Conservation (phyloP, 768 basidiomycete species). For the Flagelloscypha sp. region DNA sequence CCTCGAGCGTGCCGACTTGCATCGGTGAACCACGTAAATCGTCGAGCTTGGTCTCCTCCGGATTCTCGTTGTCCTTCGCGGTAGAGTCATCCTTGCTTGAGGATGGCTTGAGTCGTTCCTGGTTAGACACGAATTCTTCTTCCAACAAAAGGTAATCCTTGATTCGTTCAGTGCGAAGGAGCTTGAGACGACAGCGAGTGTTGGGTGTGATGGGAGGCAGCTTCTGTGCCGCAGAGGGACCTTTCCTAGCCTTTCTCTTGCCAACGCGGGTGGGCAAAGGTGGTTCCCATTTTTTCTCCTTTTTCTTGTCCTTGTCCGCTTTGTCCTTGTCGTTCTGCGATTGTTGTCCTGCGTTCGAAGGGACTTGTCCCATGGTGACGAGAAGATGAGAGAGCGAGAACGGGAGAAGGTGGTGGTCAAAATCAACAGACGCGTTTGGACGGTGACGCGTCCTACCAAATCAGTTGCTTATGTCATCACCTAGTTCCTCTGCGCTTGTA, state of each 20-base stretch:
- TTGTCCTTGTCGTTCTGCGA: conserved; percentile 35
- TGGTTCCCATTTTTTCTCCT: conserved; percentile 97
- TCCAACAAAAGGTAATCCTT: conserved; percentile 96
- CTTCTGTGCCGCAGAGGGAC: conserved; percentile 86
- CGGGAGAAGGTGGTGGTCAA: no score
- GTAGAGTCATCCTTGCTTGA: conserved; percentile 76
- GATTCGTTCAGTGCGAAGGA: conserved; percentile 95
- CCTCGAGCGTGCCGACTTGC: conserved; percentile 97
- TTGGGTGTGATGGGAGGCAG: conserved; percentile 91
- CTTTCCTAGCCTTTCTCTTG: conserved; percentile 87
- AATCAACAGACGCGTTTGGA: no score
- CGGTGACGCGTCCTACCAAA: no score
- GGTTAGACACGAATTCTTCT: conserved; percentile 90
- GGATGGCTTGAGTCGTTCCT: conserved; percentile 84
- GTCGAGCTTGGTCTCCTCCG: conserved; percentile 91
- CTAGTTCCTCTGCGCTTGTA: no score
- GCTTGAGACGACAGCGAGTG: conserved; percentile 88
- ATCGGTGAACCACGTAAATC: conserved; percentile 92
- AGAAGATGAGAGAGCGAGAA: no score
- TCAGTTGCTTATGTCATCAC: no score
- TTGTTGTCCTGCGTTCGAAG: no score
- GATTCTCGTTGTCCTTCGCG: no score
- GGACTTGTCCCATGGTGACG: no score
- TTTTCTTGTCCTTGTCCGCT: conserved; percentile 35
- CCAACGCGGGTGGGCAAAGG: conserved; percentile 95